phyloP scores from a whole-genome alignment of 148 eudicot genomes.

The Fagopyrum homotropicum region DNA sequence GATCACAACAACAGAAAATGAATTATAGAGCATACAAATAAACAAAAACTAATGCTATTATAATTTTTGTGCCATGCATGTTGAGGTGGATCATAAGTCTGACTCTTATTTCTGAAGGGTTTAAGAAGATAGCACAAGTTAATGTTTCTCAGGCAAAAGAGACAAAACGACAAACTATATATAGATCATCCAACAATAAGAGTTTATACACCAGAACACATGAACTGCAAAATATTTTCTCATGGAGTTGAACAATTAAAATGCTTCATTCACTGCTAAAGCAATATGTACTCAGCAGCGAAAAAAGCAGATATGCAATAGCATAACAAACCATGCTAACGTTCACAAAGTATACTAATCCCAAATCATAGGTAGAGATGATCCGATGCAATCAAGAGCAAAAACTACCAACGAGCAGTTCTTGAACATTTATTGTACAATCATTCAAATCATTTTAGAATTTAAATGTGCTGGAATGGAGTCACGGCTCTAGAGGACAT shows the following conservation, averaged over 20 bases:
- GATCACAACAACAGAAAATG: slow-evolving; percentile 12
- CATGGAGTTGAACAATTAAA: not conserved
- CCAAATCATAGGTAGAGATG: not conserved
- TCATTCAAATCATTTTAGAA: not conserved
- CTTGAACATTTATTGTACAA: not conserved
- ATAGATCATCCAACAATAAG: not conserved
- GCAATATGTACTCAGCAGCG: not conserved
- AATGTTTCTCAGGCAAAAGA: not conserved
- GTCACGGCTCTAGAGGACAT: not conserved
- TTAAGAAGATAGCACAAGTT: not conserved
- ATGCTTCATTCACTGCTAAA: not conserved
- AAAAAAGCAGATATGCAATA: not conserved
- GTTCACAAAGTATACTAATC: not conserved
- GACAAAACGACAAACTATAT: no score
- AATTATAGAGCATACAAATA: not conserved
- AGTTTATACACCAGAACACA: not conserved
- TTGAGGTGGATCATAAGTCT: not conserved
- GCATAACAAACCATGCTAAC: not conserved
- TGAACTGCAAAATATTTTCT: not conserved
- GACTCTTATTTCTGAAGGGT: not conserved
- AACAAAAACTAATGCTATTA: not conserved
- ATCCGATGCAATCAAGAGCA: not conserved
- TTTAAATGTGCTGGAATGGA: not conserved
- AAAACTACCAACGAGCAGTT: not conserved
- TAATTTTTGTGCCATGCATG: not conserved